Evolutionary conservation across 2,329 filamentous ascomycete species (phyloP).

Genomic region (Trichoderma aggressivum): DNA sequence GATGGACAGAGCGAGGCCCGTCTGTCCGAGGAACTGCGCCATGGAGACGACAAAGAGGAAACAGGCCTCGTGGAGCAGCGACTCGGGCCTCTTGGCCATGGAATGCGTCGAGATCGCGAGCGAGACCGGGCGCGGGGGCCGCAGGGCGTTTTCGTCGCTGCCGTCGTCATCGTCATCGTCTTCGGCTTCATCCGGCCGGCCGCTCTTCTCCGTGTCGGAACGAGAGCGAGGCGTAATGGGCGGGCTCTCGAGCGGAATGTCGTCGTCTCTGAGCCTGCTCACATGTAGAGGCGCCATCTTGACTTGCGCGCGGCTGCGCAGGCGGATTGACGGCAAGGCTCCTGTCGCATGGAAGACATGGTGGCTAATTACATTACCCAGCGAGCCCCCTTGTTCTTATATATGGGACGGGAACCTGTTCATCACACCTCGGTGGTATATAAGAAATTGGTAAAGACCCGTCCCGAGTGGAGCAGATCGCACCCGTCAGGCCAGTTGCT

Average conservation of each 20-base stretch:
- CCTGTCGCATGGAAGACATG: neutral
- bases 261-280: neutral
- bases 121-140: neutral
- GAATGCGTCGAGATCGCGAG: neutral
- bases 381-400: constrained; percentile 10
- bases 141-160: neutral
- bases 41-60: constrained; percentile 12
- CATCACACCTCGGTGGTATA: neutral
- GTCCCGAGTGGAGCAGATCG: neutral
- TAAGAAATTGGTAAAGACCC: constrained; percentile 8
- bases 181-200: neutral
- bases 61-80: constrained; percentile 7
- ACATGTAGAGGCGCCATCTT: neutral
- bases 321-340: neutral
- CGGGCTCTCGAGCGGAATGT: neutral
- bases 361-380: neutral
- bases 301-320: neutral
- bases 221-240: neutral
- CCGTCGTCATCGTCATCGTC: neutral
- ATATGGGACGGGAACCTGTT: neutral
- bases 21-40: constrained; percentile 1
- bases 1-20: neutral
- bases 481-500: neutral
- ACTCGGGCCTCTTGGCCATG: constrained; percentile 1
- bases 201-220: neutral